phyloP scores from a whole-genome alignment of 1,284 basidiomycete species.

The Acaromyces ingoldii region DNA sequence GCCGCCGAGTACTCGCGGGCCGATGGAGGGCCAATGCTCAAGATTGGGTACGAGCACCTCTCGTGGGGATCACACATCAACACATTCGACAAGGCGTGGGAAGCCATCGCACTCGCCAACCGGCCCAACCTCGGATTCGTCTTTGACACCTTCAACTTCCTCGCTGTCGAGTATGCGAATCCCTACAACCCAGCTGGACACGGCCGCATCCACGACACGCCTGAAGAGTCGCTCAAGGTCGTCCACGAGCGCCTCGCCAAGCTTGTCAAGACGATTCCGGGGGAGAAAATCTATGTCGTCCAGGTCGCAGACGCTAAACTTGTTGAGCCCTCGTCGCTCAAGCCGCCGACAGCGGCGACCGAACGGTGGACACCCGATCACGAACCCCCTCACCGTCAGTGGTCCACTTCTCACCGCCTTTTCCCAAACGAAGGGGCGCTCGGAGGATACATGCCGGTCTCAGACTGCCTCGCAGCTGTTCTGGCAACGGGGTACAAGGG shows the following conservation, averaged over 20 bases:
- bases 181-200: neutral
- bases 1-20: neutral
- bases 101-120: neutral
- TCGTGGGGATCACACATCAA: neutral
- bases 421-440: neutral
- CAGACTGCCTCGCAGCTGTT: neutral
- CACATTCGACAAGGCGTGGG: neutral
- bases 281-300: neutral
- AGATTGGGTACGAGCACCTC: neutral
- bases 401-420: neutral
- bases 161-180: neutral
- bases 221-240: neutral
- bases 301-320: neutral
- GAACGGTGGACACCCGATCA: neutral
- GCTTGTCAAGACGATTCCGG: neutral
- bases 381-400: neutral
- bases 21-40: neutral
- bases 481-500: neutral
- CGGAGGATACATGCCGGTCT: neutral
- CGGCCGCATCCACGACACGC: neutral
- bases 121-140: neutral
- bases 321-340: neutral
- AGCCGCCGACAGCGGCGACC: neutral
- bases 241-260: neutral
- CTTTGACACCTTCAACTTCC: neutral